phyloP scores from a whole-genome alignment of 139 green algal species.

The Micractinium conductrix region DNA sequence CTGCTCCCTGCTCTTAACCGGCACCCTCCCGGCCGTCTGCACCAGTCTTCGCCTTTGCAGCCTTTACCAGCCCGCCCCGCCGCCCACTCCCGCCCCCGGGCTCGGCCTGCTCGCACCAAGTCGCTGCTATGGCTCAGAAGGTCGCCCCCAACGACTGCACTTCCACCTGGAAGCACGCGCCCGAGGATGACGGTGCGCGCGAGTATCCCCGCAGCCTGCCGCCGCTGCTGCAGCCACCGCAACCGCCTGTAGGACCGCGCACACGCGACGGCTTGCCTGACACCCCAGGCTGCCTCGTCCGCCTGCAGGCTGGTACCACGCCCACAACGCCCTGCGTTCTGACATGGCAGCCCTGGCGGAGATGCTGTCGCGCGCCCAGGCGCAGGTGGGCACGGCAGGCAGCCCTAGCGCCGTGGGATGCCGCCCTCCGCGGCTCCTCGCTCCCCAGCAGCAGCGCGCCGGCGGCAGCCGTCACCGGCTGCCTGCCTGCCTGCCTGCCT shows the following conservation, averaged over 20 bases:
- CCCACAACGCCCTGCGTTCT: slow-evolving; percentile 12
- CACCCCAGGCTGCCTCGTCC: background rate
- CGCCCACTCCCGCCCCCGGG: too few relatives aligned
- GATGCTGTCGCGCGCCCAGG: background rate
- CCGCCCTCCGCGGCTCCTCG: background rate
- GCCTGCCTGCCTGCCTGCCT: background rate
- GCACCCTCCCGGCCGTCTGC: too few relatives aligned
- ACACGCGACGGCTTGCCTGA: too few relatives aligned
- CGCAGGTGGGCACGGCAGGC: background rate
- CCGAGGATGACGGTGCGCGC: background rate
- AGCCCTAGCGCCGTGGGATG: background rate
- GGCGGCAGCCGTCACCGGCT: background rate
- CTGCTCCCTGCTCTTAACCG: too few relatives aligned
- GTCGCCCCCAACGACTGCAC: background rate
- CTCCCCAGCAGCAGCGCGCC: too few relatives aligned
- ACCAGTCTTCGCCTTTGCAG: too few relatives aligned
- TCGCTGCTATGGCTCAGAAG: too few relatives aligned
- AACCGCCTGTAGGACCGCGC: too few relatives aligned
- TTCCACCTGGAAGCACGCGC: background rate
- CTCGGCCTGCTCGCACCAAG: too few relatives aligned
- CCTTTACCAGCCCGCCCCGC: too few relatives aligned
- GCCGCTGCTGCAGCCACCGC: background rate
- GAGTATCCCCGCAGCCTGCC: background rate
- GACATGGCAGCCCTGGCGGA: background rate
- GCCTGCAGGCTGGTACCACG: slow-evolving; percentile 17